These are phyloP conservation scores for Didymella segeticola DNA, from an alignment of 2,329 filamentous ascomycete genomes.

Conservation along the genomic window DNA sequence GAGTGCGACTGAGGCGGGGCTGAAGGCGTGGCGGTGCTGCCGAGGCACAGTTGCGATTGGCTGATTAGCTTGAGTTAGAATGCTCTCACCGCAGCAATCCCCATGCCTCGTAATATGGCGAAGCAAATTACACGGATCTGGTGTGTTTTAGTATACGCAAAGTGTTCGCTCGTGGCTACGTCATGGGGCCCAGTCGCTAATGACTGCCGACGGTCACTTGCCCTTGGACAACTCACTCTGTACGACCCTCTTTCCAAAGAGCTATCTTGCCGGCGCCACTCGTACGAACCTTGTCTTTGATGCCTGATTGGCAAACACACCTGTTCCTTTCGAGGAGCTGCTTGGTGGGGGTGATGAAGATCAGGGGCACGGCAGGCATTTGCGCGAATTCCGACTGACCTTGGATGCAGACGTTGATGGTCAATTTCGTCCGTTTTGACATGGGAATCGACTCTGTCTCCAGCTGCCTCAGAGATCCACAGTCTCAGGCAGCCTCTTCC, in stretches of 20 bases:
- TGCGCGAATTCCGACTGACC: no score
- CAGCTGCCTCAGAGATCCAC: no score
- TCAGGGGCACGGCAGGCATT: no score
- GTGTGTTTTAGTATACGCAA: neutral
- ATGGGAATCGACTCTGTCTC: no score
- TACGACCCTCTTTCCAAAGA: neutral
- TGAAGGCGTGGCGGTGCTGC: slow-evolving; percentile 10
- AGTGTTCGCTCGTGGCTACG: neutral
- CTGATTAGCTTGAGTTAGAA: neutral
- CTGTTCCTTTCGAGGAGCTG: no score
- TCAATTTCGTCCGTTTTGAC: no score
- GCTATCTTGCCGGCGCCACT: neutral
- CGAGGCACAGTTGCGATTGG: slow-evolving; percentile 4
- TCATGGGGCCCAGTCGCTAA: slow-evolving; percentile 6
- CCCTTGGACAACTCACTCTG: neutral
- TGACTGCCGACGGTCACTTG: neutral
- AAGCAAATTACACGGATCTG: neutral
- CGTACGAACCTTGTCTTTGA: no score
- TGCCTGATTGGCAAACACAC: no score
- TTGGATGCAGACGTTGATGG: no score
- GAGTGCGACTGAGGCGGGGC: slow-evolving; percentile 8
- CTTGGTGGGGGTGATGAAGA: no score
- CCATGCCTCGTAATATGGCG: neutral
- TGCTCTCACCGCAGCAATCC: neutral
- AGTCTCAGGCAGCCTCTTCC: no score